Conservation (phyloP, 495 filamentous ascomycete species). For the Hypoxylon rickii region DNA sequence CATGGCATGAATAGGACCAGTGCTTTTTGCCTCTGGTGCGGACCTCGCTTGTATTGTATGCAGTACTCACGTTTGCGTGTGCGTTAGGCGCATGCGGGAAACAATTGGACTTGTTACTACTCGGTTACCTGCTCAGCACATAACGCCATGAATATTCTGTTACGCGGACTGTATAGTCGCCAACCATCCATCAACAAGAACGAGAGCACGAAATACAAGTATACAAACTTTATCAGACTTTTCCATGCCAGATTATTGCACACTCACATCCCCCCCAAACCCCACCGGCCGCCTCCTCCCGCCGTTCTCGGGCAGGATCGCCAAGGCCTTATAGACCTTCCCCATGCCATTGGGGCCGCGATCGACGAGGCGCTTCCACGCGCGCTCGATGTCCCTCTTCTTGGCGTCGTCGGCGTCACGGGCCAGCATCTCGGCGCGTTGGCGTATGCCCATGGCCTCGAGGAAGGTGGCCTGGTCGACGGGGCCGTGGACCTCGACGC, state of each 20-base stretch:
- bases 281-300: slow-evolving; percentile 80
- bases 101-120: no score
- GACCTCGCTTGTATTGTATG: neutral
- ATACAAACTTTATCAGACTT: no score
- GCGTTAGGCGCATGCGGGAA: no score
- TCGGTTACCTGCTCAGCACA: no score
- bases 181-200: no score
- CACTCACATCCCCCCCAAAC: slow-evolving; percentile 77
- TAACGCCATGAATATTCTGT: no score
- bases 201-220: no score
- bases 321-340: slow-evolving; percentile 88
- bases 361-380: slow-evolving; percentile 81
- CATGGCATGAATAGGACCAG: slow-evolving; percentile 5
- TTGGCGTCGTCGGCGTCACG: slow-evolving; percentile 53
- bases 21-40: neutral
- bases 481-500: slow-evolving; percentile 90
- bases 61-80: no score
- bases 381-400: slow-evolving; percentile 65
- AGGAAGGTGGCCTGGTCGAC: slow-evolving; percentile 85
- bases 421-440: slow-evolving; percentile 73
- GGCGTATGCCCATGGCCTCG: slow-evolving; percentile 73
- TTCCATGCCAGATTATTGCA: neutral
- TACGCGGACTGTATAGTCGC: no score
- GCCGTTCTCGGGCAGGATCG: slow-evolving; percentile 80
- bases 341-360: slow-evolving; percentile 83